Evolutionary conservation across 108 stramenopile species (phyloP), one percentile per base, ranked within the genome.

Genomic region (Cyclotella sp.): DNA sequence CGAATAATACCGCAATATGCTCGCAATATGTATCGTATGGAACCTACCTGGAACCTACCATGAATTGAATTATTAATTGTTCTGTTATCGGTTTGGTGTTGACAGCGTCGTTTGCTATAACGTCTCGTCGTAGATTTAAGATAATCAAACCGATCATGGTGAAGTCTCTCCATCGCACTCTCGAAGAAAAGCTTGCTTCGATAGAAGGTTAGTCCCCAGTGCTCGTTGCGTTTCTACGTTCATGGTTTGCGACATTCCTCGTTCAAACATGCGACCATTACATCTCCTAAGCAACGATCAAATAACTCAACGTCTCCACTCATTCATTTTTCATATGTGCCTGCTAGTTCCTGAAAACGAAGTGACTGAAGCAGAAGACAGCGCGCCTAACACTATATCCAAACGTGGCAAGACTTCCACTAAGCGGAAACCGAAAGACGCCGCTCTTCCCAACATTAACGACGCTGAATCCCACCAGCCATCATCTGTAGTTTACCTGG

Each of bases 401-500:
- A 81, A 73, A 45, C 68, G 73, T 55, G 76, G 61, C 85, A 80
- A 81, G 54, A 52, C 76, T 21, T 44, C 74, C 72, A 84, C n/a
- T 8, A 57, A 78, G 68, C 44, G 63, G 28, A 80, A 77, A 28
- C 71, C 70, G 74, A 70, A 83, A 63, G 49, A 68, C 52, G 68
- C 8, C 46, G 42, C 75, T 12, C 27, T 66, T 11, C 29, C 16
- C 43, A 27, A 40, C 22, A 40, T 30, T 43, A 67, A 47, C 54
- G 57, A 81, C n/a, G 52, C 52, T 18, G 41, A 74, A 7, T 51
- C 63, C 39, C 60, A 76, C 13, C 71, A 78, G 41, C 67, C 77
- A 21, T 77, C 89, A 0, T 81, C 75, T 11, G 97, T 99, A 30
- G 76, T 99, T 14, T 99, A 99, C 82, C 77, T 99, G 40, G 98